These are phyloP conservation scores for Abortiporus biennis DNA, from an alignment of 1,284 basidiomycete genomes.

Conservation along the genomic window DNA sequence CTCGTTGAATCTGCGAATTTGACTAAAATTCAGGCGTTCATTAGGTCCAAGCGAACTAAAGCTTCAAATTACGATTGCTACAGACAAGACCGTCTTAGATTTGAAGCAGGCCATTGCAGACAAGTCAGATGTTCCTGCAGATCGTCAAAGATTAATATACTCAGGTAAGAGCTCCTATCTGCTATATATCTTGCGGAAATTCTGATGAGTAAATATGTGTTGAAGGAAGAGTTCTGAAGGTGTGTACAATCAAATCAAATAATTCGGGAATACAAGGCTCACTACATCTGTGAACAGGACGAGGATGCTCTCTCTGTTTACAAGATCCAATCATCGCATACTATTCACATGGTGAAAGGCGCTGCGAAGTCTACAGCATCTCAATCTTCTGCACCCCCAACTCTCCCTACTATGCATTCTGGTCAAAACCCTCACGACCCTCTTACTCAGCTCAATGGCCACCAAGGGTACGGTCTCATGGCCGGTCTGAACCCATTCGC, in stretches of 20 bases:
- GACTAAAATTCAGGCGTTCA: neutral
- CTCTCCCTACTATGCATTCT: slow-evolving; percentile 73
- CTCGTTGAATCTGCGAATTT: neutral
- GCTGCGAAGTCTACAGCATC: slow-evolving; percentile 47
- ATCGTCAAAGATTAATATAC: slow-evolving; percentile 82
- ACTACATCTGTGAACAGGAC: slow-evolving; percentile 47
- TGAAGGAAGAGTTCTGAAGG: slow-evolving; percentile 69
- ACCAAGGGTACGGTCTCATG: slow-evolving; percentile 66
- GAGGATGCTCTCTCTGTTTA: slow-evolving; percentile 78
- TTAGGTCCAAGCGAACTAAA: slow-evolving; percentile 86
- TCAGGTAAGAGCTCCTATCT: slow-evolving; percentile 53
- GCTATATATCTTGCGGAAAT: neutral
- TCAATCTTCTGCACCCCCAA: slow-evolving; percentile 26
- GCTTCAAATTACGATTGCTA: slow-evolving; percentile 75
- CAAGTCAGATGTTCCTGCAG: slow-evolving; percentile 80
- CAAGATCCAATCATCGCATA: slow-evolving; percentile 85
- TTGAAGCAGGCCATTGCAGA: slow-evolving; percentile 83
- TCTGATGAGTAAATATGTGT: neutral
- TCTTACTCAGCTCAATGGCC: slow-evolving; percentile 67
- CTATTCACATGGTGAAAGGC: slow-evolving; percentile 93
- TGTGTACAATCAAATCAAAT: slow-evolving; percentile 19
- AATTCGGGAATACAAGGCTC: slow-evolving; percentile 2
- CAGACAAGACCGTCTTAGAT: slow-evolving; percentile 77
- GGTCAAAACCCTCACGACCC: slow-evolving; percentile 80
- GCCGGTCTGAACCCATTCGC: slow-evolving; percentile 85